Conservation (phyloP, 2,329 filamentous ascomycete species). For the Fusarium fujikuroi region DNA sequence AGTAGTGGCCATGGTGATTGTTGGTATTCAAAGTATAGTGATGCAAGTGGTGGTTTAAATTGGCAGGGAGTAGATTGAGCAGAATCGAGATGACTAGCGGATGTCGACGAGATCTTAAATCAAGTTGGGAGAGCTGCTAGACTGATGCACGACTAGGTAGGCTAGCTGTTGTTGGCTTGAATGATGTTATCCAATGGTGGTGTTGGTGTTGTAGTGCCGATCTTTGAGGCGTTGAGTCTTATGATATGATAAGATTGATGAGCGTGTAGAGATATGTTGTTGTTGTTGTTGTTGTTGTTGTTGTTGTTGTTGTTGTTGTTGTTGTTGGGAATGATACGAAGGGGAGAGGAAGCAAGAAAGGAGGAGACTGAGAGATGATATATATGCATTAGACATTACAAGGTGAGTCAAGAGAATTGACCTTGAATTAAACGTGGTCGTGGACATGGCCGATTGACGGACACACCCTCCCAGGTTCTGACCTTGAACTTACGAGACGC, state of each 20-base stretch:
- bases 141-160: slow-evolving; percentile 11
- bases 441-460: slow-evolving; percentile 18
- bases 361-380: slow-evolving; percentile 11
- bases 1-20: slow-evolving; percentile 36
- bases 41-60: background rate
- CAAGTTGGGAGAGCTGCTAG: slow-evolving; percentile 18
- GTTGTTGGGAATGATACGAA: slow-evolving; percentile 3
- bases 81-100: slow-evolving; percentile 11
- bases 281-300: no score
- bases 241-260: slow-evolving; percentile 13
- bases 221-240: slow-evolving; percentile 24
- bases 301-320: no score
- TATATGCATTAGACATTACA: slow-evolving; percentile 19
- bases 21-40: background rate
- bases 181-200: slow-evolving; percentile 14
- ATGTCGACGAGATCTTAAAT: slow-evolving; percentile 12
- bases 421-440: slow-evolving; percentile 14
- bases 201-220: slow-evolving; percentile 29
- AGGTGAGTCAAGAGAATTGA: slow-evolving; percentile 21
- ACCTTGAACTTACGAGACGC: slow-evolving; percentile 22
- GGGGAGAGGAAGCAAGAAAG: background rate
- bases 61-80: background rate
- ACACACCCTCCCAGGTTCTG: slow-evolving; percentile 19
- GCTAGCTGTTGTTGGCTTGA: slow-evolving; percentile 14
- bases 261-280: background rate